These are phyloP conservation scores for Camelina laxa DNA, from an alignment of 345 rosid species.

Conservation along the genomic window DNA sequence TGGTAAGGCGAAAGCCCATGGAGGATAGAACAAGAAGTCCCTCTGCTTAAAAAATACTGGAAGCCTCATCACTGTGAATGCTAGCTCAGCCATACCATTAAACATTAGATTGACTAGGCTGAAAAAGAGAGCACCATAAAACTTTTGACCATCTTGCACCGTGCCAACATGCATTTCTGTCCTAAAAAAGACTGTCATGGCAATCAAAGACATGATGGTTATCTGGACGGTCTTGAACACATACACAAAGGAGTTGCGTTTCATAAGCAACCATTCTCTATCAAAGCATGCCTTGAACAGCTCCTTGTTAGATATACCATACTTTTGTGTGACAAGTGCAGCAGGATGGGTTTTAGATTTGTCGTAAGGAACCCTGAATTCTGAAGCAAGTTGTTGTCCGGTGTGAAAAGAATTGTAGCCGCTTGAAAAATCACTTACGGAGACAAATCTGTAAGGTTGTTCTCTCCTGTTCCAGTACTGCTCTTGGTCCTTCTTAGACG, in stretches of 20 bases:
- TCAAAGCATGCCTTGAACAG: conserved; percentile 70
- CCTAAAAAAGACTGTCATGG: conserved; percentile 60
- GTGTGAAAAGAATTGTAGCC: conserved; percentile 59
- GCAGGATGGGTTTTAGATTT: conserved; percentile 63
- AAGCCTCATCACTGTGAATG: conserved; percentile 64
- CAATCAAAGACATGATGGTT: conserved; percentile 56
- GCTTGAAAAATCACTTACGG: conserved; percentile 54
- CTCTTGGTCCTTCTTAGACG: conserved; percentile 79
- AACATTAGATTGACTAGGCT: conserved; percentile 64
- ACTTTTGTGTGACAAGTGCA: conserved; percentile 67
- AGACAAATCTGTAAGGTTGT: conserved; percentile 55
- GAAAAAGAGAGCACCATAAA: conserved; percentile 65
- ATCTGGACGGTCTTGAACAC: conserved; percentile 66
- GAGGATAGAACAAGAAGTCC: conserved; percentile 67
- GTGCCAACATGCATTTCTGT: conserved; percentile 61
- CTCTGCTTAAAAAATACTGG: conserved; percentile 80
- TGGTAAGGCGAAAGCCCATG: conserved; percentile 76
- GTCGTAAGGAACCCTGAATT: conserved; percentile 61
- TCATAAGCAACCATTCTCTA: conserved; percentile 77
- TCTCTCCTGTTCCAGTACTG: conserved; percentile 69
- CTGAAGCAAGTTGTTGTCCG: conserved; percentile 54
- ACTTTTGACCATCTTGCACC: conserved; percentile 52
- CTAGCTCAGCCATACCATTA: conserved; percentile 68
- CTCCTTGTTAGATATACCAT: conserved; percentile 70
- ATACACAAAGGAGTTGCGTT: conserved; percentile 60